A percentile compares a stretch with the other conserved stretches of the same genome.
Evolutionary conservation across 2,329 filamentous ascomycete genomes (phyloP).

Genomic region (Leptographium flavum): DNA sequence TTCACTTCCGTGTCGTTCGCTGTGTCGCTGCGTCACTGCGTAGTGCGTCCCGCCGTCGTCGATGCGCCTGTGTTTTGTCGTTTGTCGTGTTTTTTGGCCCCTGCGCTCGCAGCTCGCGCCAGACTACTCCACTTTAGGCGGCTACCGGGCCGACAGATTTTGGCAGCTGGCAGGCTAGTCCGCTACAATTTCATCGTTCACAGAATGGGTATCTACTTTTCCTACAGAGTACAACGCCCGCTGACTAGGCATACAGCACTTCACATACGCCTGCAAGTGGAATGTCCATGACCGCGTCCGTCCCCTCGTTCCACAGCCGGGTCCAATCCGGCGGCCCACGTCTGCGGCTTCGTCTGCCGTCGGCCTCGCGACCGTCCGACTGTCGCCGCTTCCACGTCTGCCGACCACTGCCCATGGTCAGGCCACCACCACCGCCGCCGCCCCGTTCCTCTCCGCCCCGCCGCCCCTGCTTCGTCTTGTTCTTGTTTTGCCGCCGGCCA

Average conservation of each 20-base stretch:
- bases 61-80: not conserved
- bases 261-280: conserved; percentile 91
- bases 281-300: conserved; percentile 94
- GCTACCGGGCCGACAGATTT: not conserved
- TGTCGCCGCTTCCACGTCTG: conserved; percentile 1
- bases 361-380: not conserved
- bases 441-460: conserved; percentile 18
- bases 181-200: not conserved
- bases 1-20: no score
- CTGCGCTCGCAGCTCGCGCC: not conserved
- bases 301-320: conserved; percentile 77
- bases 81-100: not conserved
- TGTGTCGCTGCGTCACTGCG: no score
- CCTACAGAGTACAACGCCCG: not conserved
- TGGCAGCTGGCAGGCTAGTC: not conserved
- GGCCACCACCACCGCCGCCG: conserved; percentile 10
- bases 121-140: no score
- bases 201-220: not conserved
- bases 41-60: not conserved
- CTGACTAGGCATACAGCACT: conserved; percentile 70
- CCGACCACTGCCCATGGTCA: conserved; percentile 6
- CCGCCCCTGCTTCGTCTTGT: conserved; percentile 18
- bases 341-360: conserved; percentile 3
- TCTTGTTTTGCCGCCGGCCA: not conserved
- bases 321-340: conserved; percentile 48